Evolutionary conservation across 2,329 filamentous ascomycete species (phyloP), one percentile per base, ranked within the genome.

Genomic region (Cercospora sojina): DNA sequence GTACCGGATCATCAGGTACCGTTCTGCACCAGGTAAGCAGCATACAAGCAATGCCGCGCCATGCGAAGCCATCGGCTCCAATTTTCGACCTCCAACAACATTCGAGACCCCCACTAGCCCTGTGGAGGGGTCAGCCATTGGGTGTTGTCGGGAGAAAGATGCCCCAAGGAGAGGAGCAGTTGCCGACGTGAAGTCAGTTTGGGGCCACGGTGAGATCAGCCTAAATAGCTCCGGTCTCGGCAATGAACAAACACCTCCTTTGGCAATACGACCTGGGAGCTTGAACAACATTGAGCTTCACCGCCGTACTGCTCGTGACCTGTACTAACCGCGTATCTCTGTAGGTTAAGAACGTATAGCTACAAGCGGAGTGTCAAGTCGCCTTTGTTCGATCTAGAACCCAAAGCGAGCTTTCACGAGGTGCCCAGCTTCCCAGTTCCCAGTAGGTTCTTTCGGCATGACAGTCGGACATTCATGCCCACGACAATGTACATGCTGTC

Each of bases 21-120:
- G 53, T 58, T 41, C 38, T 49, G 25, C 31, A 51, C 23, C 31
- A 59, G 38, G 25, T 23, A 51, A 32, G 38, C 18, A 62, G 27
- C 51, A 62, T 31, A 65, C 64, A 57, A 65, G 64, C 64, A 65
- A 62, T 61, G 64, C 64, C 58, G 55, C 59, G 57, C 41, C 63
- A 53, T 65, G 56, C 47, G 25, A 64, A 49, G 53, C 16, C 58
- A 65, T 65, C 58, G 58, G 58, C 64, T 62, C 64, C 58, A 49
- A 57, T 16, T 53, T 53, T 53, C 25, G 47, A 35, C 43, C 20
- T 53, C n/a, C 9, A 32, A n/a, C 23, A 12, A 23, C 35, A 27
- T 9, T 9, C 38, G 23, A 62, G 27, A 62, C 59, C 58, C 58
- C 58, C 58, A 60, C 58, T 16, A 60, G 29, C 51, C 61, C 53